Evolutionary conservation across 2,329 filamentous ascomycete genomes (phyloP).

Genomic region (Paramyrothecium roridum): DNA sequence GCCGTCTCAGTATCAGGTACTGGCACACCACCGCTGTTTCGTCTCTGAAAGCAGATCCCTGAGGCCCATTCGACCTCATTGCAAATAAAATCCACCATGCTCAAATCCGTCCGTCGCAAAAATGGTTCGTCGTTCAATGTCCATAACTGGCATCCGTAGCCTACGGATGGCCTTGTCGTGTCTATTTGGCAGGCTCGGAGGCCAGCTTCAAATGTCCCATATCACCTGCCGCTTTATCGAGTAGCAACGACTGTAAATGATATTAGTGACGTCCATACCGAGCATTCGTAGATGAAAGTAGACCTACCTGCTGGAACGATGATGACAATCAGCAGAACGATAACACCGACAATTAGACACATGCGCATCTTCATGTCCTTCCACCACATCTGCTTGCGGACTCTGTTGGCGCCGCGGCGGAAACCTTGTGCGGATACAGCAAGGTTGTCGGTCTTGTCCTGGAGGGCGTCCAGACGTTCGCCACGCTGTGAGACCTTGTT

Average conservation of each 20-base stretch:
- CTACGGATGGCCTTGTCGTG: conserved; percentile 21
- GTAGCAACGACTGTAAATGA: conserved; percentile 29
- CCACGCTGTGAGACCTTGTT: conserved; percentile 94
- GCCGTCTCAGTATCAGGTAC: not conserved
- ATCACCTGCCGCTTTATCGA: conserved; percentile 16
- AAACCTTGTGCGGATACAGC: conserved; percentile 92
- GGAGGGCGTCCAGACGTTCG: conserved; percentile 79
- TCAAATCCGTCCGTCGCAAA: conserved; percentile 26
- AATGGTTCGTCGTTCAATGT: conserved; percentile 23
- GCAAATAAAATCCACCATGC: conserved; percentile 33
- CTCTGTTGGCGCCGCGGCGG: conserved; percentile 91
- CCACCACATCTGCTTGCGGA: conserved; percentile 99
- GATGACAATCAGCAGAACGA: conserved; percentile 88
- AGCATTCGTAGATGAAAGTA: not conserved
- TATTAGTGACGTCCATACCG: not conserved
- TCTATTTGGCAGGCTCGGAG: conserved; percentile 16
- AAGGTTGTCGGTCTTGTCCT: conserved; percentile 94
- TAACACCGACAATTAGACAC: conserved; percentile 87
- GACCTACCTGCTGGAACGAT: conserved; percentile 81
- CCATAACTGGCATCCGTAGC: conserved; percentile 23
- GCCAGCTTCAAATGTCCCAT: not conserved
- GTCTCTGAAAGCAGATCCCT: not conserved
- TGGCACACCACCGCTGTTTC: not conserved
- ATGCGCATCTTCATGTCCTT: conserved; percentile 99
- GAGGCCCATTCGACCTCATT: conserved; percentile 16